Evolutionary conservation across 2,329 filamentous ascomycete species (phyloP), one percentile per base, ranked within the genome.

Genomic region (Trichoderma citrinoviride): DNA sequence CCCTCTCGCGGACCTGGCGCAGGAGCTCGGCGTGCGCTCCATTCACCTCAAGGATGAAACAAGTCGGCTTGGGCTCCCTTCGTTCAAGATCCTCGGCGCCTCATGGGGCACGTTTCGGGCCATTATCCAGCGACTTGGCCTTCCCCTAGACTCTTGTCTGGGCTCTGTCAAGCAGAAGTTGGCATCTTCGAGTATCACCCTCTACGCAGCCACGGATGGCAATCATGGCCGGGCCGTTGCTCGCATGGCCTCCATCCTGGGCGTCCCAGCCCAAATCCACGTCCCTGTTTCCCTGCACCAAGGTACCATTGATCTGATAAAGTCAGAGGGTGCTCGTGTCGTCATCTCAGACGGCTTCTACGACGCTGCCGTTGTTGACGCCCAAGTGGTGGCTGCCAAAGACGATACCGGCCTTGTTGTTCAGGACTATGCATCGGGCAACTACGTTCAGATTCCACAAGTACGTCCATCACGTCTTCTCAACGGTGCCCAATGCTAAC

Each of bases 61-160:
- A 29, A 79, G 77, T 61, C 83, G 90, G 5, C 85, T 92, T 43
- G 87, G 87, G 0, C 80, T 93, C 1, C 89, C 89, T 0, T 84
- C 90, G 0, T 94, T 93, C 2, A 95, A 95, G 75, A 90, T 93
- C 50, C 82, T 93, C 0, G 91, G 91, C 21, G 90, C 91, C 1
- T 90, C 88, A 0, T 94, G 90, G 90, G 90, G 85, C 0, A 82
- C 85, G 3, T 88, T 86, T 69, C 82, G 84, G 7, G 85, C 87
- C 15, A 71, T 91, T 7, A 72, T 78, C 0, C 71, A 76, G 1
- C 73, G 77, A 7, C 74, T 87, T 0, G 74, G 72, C 2, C 74
- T 87, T 0, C 74, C 80, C 0, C 67, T 78, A 0, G 77, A 78
- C 1, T 73, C 80, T 0, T 72, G 76, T 3, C 70, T 88, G 0